These are phyloP conservation scores for Dryas alaskensis DNA, from an alignment of 306 rosid genomes.

Conservation along the genomic window DNA sequence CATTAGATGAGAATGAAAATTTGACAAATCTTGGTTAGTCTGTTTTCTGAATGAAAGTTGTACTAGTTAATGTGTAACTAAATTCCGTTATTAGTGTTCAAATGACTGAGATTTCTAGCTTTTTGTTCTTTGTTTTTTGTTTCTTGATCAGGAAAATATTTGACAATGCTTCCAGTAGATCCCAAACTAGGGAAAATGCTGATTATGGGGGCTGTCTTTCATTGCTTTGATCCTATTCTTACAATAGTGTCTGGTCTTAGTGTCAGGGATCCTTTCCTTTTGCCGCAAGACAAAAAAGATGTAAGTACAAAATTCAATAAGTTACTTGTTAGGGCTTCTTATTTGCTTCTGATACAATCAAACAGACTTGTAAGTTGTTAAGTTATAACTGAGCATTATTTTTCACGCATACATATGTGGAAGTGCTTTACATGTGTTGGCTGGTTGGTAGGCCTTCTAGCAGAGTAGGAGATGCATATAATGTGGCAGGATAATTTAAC, in stretches of 20 bases:
- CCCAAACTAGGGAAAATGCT: slow-evolving; percentile 98
- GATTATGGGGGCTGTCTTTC: slow-evolving; percentile 88
- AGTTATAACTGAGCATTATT: background rate
- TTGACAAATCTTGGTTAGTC: slow-evolving; percentile 81
- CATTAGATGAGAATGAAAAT: slow-evolving; percentile 83
- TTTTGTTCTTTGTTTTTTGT: slow-evolving; percentile 7
- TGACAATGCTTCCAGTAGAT: slow-evolving; percentile 91
- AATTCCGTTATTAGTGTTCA: background rate
- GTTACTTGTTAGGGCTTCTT: slow-evolving; percentile 23
- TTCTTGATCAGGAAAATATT: slow-evolving; percentile 66
- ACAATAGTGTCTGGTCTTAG: slow-evolving; percentile 90
- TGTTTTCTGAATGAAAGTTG: slow-evolving; percentile 21
- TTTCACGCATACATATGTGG: too few species aligned
- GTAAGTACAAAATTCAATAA: slow-evolving; percentile 47
- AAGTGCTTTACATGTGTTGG: too few species aligned
- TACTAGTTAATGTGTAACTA: background rate
- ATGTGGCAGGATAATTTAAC: too few species aligned
- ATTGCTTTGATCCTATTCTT: slow-evolving; percentile 98
- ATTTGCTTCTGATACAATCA: background rate
- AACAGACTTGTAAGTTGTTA: background rate
- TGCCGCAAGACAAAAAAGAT: slow-evolving; percentile 96
- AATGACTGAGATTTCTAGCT: background rate
- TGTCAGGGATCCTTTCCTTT: slow-evolving; percentile 94
- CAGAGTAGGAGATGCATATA: too few species aligned
- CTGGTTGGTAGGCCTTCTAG: too few species aligned